Conservation (phyloP, 192 early-diverging fungal genomes). For the Jimgerdemannia flammicorona region DNA sequence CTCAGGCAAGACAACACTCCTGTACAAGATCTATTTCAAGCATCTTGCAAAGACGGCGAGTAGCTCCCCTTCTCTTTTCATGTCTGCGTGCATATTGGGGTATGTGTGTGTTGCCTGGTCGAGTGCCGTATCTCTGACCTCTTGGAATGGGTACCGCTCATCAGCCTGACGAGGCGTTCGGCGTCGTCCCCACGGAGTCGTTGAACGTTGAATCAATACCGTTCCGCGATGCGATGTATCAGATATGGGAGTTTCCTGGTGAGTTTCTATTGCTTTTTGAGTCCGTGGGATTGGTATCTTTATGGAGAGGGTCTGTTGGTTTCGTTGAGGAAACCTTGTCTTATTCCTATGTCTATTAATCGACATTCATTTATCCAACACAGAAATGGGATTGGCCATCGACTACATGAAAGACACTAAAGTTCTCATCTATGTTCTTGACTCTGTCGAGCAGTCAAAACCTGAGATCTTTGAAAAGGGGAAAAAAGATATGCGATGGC, state of each 20-base stretch:
- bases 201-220: slow-evolving; percentile 26
- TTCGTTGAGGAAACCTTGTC: not conserved
- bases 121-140: not conserved
- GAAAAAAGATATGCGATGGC: slow-evolving; percentile 19
- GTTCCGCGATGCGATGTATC: slow-evolving; percentile 8
- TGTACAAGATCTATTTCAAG: slow-evolving; percentile 32
- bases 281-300: not conserved
- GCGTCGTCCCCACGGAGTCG: slow-evolving; percentile 20
- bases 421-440: slow-evolving; percentile 25
- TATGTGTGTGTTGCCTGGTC: not conserved
- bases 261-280: not conserved
- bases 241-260: slow-evolving; percentile 31
- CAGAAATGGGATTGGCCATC: slow-evolving; percentile 3
- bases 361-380: not conserved
- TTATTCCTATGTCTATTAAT: not conserved
- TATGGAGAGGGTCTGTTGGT: not conserved
- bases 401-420: slow-evolving; percentile 17
- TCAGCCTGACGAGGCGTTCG: slow-evolving; percentile 26
- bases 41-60: slow-evolving; percentile 15
- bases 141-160: not conserved
- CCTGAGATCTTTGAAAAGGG: slow-evolving; percentile 8
- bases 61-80: not conserved
- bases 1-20: slow-evolving; percentile 28
- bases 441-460: slow-evolving; percentile 12
- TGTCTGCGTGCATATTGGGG: not conserved